Percentiles rank a stretch among this genome's conserved stretches.
These are phyloP conservation scores for Penicillium manginii DNA, from an alignment of 495 filamentous ascomycete genomes.

Conservation along the genomic window DNA sequence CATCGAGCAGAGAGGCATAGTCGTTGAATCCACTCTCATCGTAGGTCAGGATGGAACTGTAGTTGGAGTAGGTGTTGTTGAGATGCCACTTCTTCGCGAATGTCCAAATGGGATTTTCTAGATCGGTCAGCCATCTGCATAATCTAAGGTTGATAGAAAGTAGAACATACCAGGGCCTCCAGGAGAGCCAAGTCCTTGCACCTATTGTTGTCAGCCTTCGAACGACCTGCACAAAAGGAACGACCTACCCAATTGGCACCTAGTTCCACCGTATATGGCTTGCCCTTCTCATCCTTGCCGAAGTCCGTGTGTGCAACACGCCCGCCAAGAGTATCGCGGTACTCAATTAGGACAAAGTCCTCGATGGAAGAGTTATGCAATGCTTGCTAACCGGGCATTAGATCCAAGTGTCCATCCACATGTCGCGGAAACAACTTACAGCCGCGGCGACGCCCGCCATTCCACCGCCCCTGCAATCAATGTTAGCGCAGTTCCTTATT, in stretches of 20 bases:
- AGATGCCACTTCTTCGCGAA: constrained; percentile 24
- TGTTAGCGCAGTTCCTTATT: background rate
- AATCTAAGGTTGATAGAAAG: background rate
- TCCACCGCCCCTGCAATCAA: constrained; percentile 24
- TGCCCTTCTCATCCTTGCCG: constrained; percentile 22
- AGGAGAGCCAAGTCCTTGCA: constrained; percentile 24
- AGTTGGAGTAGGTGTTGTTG: constrained; percentile 25
- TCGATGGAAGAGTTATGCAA: constrained; percentile 23
- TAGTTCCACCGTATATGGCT: constrained; percentile 23
- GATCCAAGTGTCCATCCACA: background rate
- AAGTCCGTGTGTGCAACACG: constrained; percentile 22
- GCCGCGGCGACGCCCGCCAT: constrained; percentile 71
- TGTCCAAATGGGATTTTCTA: constrained; percentile 27
- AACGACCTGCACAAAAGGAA: background rate
- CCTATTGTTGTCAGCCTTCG: constrained; percentile 5
- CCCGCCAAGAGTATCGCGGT: constrained; percentile 23
- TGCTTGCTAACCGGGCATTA: constrained; percentile 19
- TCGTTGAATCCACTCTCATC: constrained; percentile 23
- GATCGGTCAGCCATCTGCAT: background rate
- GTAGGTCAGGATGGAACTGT: constrained; percentile 25
- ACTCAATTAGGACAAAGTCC: constrained; percentile 29
- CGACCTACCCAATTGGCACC: constrained; percentile 25
- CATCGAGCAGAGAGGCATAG: constrained; percentile 16
- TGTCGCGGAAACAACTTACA: constrained; percentile 28
- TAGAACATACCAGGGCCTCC: constrained; percentile 19